Conservation (phyloP, 2,329 filamentous ascomycete genomes). For the Sclerotinia nivalis region DNA sequence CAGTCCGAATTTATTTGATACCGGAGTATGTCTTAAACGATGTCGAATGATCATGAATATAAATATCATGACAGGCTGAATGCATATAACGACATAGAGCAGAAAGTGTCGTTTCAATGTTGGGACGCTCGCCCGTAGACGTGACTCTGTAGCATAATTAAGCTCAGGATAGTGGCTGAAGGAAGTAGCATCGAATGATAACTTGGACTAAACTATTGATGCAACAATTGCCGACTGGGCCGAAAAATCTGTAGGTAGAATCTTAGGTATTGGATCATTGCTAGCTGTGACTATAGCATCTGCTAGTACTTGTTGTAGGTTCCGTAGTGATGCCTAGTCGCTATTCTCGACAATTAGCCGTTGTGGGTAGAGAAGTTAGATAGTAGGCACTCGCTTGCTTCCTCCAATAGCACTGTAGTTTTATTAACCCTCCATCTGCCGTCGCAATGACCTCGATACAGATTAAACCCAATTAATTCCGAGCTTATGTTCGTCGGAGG, state of each 20-base stretch:
- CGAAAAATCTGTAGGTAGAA: not conserved
- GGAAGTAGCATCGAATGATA: not conserved
- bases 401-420: not conserved
- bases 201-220: not conserved
- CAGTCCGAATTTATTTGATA: not conserved
- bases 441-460: not conserved
- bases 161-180: not conserved
- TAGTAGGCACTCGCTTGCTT: not conserved
- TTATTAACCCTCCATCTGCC: not conserved
- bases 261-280: not conserved
- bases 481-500: not conserved
- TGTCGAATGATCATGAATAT: not conserved
- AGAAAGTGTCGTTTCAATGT: not conserved
- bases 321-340: not conserved
- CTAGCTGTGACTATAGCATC: not conserved
- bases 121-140: not conserved
- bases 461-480: not conserved
- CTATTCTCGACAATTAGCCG: not conserved
- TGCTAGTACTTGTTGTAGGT: not conserved
- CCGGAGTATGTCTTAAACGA: not conserved
- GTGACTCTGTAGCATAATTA: not conserved
- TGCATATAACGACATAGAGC: not conserved
- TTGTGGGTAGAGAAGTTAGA: not conserved
- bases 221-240: not conserved
- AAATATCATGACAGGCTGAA: not conserved